Evolutionary conservation across 2,329 filamentous ascomycete genomes (phyloP).

Genomic region (Colletotrichum sp.): DNA sequence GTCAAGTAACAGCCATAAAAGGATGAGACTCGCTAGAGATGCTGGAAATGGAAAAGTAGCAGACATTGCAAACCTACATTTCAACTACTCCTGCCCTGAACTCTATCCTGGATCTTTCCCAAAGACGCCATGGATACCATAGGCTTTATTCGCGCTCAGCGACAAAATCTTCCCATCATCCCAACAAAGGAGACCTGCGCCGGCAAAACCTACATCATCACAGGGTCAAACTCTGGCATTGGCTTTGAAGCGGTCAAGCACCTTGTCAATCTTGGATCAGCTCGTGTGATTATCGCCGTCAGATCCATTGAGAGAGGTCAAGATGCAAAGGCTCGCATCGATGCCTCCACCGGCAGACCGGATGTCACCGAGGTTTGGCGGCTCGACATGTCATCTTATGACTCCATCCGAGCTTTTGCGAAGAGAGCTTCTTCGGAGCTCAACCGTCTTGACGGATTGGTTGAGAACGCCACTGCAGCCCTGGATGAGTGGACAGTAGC

Average conservation of each 20-base stretch:
- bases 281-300: not conserved
- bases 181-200: not conserved
- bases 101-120: fast-evolving
- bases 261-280: not conserved
- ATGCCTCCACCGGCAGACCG: not conserved
- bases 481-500: slow-evolving; percentile 32
- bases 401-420: not conserved
- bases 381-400: not conserved
- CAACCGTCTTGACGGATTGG: not conserved
- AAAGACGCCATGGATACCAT: not conserved
- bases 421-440: not conserved
- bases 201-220: not conserved
- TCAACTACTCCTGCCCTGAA: not conserved
- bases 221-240: not conserved
- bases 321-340: not conserved
- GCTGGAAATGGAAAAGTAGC: not conserved
- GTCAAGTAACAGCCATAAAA: not conserved
- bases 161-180: not conserved
- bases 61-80: not conserved
- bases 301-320: not conserved
- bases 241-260: not conserved
- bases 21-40: not conserved
- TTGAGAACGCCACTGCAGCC: slow-evolving; percentile 46
- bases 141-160: not conserved
- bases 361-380: not conserved